Conservation (phyloP, 352 stramenopile genomes). For the Thalassiosira sp. region DNA sequence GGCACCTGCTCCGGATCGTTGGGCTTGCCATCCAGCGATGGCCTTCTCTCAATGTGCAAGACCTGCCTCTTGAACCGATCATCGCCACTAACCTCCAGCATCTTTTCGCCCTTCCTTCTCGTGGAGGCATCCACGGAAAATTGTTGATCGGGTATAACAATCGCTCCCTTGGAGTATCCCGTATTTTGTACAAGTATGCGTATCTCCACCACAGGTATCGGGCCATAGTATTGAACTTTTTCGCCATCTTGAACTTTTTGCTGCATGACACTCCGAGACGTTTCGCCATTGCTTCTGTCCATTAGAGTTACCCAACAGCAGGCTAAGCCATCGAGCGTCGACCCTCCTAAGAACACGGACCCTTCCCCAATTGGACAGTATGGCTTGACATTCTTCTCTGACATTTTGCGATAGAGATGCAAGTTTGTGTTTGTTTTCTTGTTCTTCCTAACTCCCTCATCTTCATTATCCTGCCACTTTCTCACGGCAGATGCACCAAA, state of each 20-base stretch:
- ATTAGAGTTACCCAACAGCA: conserved; percentile 72
- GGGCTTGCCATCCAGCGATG: not conserved
- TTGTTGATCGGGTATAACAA: conserved; percentile 67
- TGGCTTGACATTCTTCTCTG: conserved; percentile 66
- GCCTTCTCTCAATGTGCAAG: conserved; percentile 46
- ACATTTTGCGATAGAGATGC: conserved; percentile 70
- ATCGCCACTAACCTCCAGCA: conserved; percentile 70
- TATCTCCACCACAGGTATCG: conserved; percentile 73
- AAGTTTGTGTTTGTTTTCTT: conserved; percentile 16
- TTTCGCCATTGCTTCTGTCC: conserved; percentile 80
- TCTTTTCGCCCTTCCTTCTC: conserved; percentile 69
- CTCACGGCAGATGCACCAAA: conserved; percentile 70
- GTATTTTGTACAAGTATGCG: conserved; percentile 79
- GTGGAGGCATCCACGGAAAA: conserved; percentile 79
- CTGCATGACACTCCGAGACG: conserved; percentile 66
- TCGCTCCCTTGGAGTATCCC: conserved; percentile 47
- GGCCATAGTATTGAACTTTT: conserved; percentile 32
- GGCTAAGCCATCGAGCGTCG: conserved; percentile 54
- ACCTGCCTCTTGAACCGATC: conserved; percentile 66
- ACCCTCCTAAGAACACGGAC: conserved; percentile 55
- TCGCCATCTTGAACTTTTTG: conserved; percentile 29
- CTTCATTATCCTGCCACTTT: conserved; percentile 69
- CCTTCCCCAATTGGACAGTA: conserved; percentile 54
- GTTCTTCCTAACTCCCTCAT: conserved; percentile 43
- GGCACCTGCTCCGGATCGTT: conserved; percentile 6